These are phyloP conservation scores for Calocybe cyanea DNA, from an alignment of 768 basidiomycete species.

Conservation along the genomic window DNA sequence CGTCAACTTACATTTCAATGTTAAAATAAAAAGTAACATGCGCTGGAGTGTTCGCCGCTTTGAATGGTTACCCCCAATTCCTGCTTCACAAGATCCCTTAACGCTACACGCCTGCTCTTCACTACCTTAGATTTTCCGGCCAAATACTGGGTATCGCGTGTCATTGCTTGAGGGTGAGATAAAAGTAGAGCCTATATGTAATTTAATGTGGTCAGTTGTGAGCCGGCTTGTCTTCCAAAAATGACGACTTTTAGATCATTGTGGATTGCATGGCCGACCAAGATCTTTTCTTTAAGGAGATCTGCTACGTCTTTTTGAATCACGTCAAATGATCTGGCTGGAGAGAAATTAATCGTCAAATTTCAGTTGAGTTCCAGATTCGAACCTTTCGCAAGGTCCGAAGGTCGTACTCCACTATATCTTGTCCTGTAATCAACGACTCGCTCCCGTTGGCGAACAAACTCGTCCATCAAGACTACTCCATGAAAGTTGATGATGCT, in stretches of 20 bases:
- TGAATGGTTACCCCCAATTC: constrained; percentile 83
- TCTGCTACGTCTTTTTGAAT: constrained; percentile 78
- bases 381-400: constrained; percentile 67
- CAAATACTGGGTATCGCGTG: constrained; percentile 68
- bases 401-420: constrained; percentile 77
- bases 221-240: not conserved
- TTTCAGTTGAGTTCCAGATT: not conserved
- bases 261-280: constrained; percentile 88
- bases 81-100: constrained; percentile 76
- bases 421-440: constrained; percentile 93
- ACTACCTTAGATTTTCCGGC: constrained; percentile 56
- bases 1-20: not conserved
- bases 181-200: constrained; percentile 56
- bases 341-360: not conserved
- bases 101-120: constrained; percentile 64
- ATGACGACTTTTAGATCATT: constrained; percentile 79
- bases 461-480: constrained; percentile 72
- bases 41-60: constrained; percentile 86
- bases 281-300: constrained; percentile 69
- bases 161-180: constrained; percentile 61
- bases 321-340: constrained; percentile 75
- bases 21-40: constrained; percentile 33
- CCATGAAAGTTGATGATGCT: constrained; percentile 90
- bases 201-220: constrained; percentile 4
- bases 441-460: constrained; percentile 80